Evolutionary conservation across 208 protist species (phyloP).

Genomic region (Crithidia sp.): DNA sequence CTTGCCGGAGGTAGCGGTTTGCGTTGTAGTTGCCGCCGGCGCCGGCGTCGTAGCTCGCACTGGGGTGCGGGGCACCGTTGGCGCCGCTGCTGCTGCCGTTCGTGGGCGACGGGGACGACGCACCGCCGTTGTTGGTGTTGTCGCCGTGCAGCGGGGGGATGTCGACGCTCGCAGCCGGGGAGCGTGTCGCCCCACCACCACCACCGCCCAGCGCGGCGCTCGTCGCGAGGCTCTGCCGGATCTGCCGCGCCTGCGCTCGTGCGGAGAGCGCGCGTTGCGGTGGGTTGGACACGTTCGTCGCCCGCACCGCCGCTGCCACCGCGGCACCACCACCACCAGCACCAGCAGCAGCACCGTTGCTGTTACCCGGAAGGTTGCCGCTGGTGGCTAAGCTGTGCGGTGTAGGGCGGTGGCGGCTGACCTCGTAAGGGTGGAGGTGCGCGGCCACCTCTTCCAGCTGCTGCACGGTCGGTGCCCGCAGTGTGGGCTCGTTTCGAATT

Average conservation of each 20-base stretch:
- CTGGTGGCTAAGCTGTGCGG: neutral
- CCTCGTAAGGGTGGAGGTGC: slow-evolving; percentile 39
- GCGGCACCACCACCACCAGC: neutral
- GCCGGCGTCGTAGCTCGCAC: neutral
- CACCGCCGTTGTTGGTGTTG: neutral
- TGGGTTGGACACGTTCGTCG: neutral
- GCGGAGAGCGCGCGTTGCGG: slow-evolving; percentile 26
- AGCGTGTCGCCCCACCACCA: neutral
- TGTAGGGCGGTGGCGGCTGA: slow-evolving; percentile 21
- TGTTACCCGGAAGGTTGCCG: neutral
- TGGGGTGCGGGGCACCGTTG: neutral
- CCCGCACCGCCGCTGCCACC: neutral
- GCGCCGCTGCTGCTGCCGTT: neutral
- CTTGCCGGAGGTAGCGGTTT: slow-evolving; percentile 20
- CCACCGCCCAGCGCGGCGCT: slow-evolving; percentile 4
- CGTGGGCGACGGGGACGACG: neutral
- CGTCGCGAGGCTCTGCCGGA: slow-evolving; percentile 14
- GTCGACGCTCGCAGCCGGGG: slow-evolving; percentile 15
- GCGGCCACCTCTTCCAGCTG: slow-evolving; percentile 36
- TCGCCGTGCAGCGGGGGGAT: neutral
- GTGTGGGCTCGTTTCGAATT: slow-evolving; percentile 33
- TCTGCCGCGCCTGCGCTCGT: slow-evolving; percentile 17
- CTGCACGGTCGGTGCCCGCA: slow-evolving; percentile 35
- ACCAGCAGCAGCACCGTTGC: neutral
- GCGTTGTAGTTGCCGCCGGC: slow-evolving; percentile 5